Base-by-base conservation (phyloP, 2,329 filamentous ascomycete genomes). In the Fusarium goolgardi region DNA sequence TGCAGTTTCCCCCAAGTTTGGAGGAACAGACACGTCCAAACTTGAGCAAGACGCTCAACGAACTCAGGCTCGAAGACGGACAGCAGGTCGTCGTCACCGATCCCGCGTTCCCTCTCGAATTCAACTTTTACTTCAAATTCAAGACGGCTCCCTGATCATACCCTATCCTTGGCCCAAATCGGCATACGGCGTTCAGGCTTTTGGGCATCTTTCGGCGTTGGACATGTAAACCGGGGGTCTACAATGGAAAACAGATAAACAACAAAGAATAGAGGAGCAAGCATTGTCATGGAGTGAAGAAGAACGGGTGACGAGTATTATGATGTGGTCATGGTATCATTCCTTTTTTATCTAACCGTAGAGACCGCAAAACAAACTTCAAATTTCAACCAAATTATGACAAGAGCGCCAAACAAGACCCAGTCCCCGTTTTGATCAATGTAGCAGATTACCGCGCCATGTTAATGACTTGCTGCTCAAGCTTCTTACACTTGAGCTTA, bases 41-140 rank as follows among this genome's bases (percentile, higher is more conserved):
- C 76, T 81, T 99, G 65, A 83, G 84, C 65, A 92, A 91, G 82
- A 96, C 90, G 73, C 82, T 99, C 60, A 81, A 78, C 29, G 93
- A 97, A 20, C 78, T 99, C 66, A 84, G 82, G 1, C 73, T 99
- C 23, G 86, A 86, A 45, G 85, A 94, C 72, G 93, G 94, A 15
- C 91, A 97, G 76, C 93, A 97, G 79, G 86, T 99, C 47, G 93
- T 89, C n/a, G 91, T 99, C 46, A 94, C 93, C 18, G 95, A 98
- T 78, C 91, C 93, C n/a, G 92, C 93, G 2, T 96, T 96, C 76
- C 88, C 89, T 34, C 90, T 92, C 27, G 87, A 91, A 75, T 89
- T 88, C 73, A 83, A 82, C 65, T 89, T 86, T 70, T 81, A 81
- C 70, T 76, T 89, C 40, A 81, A 78, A 56, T 87, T 87, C 69